phyloP scores from a whole-genome alignment of 2,329 filamentous ascomycete genomes.

The Lasiodiplodia sp. region DNA sequence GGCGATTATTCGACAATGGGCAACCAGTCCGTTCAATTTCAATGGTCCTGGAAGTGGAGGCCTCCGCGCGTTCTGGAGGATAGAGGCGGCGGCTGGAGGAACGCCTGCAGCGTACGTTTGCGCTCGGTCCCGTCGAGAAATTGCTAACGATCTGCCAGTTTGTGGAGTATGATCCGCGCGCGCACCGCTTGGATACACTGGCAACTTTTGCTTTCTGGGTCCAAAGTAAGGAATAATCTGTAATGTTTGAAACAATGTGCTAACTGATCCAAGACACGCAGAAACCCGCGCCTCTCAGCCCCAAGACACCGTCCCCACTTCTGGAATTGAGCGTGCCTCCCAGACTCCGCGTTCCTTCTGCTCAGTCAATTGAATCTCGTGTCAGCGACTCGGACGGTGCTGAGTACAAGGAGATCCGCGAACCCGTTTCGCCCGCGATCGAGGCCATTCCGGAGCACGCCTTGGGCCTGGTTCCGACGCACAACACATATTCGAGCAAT shows the following conservation, averaged over 20 bases:
- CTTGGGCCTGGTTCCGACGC: constrained; percentile 50
- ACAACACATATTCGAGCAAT: constrained; percentile 37
- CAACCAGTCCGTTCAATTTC: constrained; percentile 83
- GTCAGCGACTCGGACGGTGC: constrained; percentile 72
- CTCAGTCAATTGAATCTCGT: constrained; percentile 85
- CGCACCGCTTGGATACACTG: constrained; percentile 85
- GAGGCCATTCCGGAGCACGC: constrained; percentile 58
- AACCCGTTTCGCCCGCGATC: constrained; percentile 56
- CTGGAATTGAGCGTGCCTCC: constrained; percentile 76
- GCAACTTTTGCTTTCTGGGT: constrained; percentile 97
- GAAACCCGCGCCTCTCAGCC: constrained; percentile 45
- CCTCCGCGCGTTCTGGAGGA: constrained; percentile 85
- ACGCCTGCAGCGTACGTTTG: constrained; percentile 80
- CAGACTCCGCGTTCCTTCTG: constrained; percentile 82
- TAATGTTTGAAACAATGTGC: neutral
- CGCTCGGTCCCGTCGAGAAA: neutral
- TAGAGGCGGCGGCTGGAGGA: constrained; percentile 90
- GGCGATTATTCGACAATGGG: constrained; percentile 88
- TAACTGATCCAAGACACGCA: constrained; percentile 45
- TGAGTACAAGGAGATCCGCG: constrained; percentile 51
- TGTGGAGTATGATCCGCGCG: constrained; percentile 94
- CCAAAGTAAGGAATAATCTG: constrained; percentile 66
- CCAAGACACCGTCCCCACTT: constrained; percentile 66
- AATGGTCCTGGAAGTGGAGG: constrained; percentile 98
- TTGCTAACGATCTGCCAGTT: constrained; percentile 63